Evolutionary conservation across 1,284 basidiomycete species (phyloP).

Genomic region (Moniliophthora roreri): DNA sequence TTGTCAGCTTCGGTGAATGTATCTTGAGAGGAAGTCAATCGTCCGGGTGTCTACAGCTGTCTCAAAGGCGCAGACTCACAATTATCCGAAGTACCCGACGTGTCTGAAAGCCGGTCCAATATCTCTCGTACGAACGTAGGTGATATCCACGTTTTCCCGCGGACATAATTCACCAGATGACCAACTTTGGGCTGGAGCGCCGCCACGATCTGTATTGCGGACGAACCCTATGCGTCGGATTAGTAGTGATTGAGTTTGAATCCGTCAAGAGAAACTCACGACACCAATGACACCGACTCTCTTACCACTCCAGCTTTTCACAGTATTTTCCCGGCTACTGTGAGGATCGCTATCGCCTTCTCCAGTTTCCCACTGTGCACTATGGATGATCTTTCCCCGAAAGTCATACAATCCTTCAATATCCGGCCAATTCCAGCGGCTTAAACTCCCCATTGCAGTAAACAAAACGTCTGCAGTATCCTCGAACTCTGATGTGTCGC

Average conservation of each 20-base stretch:
- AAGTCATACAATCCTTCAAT: conserved; percentile 53
- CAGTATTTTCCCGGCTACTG: conserved; percentile 41
- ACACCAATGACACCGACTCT: conserved; percentile 60
- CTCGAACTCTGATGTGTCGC: conserved; percentile 35
- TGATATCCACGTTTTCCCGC: conserved; percentile 63
- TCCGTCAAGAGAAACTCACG: conserved; percentile 33
- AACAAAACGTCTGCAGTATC: conserved; percentile 55
- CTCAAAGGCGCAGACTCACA: conserved; percentile 33
- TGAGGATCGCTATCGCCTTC: conserved; percentile 30
- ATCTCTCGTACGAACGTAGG: conserved; percentile 44
- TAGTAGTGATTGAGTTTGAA: background rate
- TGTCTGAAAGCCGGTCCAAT: conserved; percentile 36
- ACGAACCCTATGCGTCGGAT: conserved; percentile 47
- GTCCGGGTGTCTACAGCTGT: background rate
- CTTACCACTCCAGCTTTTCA: conserved; percentile 53
- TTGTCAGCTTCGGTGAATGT: conserved; percentile 56
- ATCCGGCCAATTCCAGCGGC: conserved; percentile 59
- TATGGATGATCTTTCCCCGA: conserved; percentile 52
- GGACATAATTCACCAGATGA: conserved; percentile 55
- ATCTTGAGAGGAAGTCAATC: conserved; percentile 29
- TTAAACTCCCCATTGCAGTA: conserved; percentile 48
- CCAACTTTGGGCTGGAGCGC: conserved; percentile 54
- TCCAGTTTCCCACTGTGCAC: conserved; percentile 53
- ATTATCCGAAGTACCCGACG: conserved; percentile 37
- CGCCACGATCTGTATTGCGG: conserved; percentile 64